phyloP scores from a whole-genome alignment of 2,329 filamentous ascomycete species.

The Penicillium corylophilum region DNA sequence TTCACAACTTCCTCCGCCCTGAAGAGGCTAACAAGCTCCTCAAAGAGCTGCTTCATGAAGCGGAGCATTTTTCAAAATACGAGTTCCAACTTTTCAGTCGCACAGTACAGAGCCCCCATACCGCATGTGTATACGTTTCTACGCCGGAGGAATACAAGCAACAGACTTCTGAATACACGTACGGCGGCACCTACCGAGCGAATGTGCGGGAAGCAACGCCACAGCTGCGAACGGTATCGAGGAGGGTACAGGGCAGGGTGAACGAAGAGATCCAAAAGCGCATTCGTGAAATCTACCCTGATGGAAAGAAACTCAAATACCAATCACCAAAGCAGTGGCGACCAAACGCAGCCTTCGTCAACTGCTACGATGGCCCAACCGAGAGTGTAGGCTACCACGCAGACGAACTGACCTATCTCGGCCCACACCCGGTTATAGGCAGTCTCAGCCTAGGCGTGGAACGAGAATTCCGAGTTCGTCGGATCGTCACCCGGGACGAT shows the following conservation, averaged over 20 bases:
- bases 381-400: slow-evolving; percentile 90
- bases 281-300: slow-evolving; percentile 67
- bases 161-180: slow-evolving; percentile 78
- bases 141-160: slow-evolving; percentile 65
- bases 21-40: slow-evolving; percentile 73
- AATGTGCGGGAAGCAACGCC: slow-evolving; percentile 76
- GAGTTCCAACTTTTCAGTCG: slow-evolving; percentile 87
- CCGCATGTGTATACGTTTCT: slow-evolving; percentile 78
- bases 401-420: slow-evolving; percentile 90
- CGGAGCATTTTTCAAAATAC: slow-evolving; percentile 66
- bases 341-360: slow-evolving; percentile 90
- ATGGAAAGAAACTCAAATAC: slow-evolving; percentile 70
- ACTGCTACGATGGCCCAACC: slow-evolving; percentile 80
- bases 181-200: slow-evolving; percentile 74
- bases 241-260: slow-evolving; percentile 70
- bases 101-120: slow-evolving; percentile 81
- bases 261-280: slow-evolving; percentile 73
- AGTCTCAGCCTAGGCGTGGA: slow-evolving; percentile 87
- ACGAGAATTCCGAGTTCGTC: slow-evolving; percentile 86
- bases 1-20: slow-evolving; percentile 81
- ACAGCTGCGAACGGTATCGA: slow-evolving; percentile 68
- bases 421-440: slow-evolving; percentile 83
- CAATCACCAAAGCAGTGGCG: slow-evolving; percentile 73
- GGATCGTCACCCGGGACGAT: slow-evolving; percentile 62
- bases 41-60: slow-evolving; percentile 71